phyloP scores from a whole-genome alignment of 768 basidiomycete species.

The Mycena crocata region DNA sequence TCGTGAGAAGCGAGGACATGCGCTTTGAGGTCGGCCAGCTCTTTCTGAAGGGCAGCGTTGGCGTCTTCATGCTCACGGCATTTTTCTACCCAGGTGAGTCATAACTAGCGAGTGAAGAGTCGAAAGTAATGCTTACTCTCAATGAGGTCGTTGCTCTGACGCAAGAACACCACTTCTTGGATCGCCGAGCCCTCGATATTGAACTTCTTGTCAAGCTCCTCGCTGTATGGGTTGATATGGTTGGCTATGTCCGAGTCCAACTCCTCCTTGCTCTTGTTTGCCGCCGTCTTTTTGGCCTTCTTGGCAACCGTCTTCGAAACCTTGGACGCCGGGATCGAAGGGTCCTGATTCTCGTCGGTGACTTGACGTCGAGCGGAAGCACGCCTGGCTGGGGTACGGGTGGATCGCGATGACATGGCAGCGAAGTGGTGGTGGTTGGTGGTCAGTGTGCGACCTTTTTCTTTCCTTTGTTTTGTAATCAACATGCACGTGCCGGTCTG shows the following conservation, averaged over 20 bases:
- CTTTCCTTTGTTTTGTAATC: not conserved
- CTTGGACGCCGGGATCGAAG: not conserved
- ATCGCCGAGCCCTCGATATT: not conserved
- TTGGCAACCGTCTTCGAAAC: not conserved
- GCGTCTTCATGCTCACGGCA: not conserved
- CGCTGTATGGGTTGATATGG: conserved; percentile 1
- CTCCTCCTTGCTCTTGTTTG: not conserved
- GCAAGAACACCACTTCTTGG: not conserved
- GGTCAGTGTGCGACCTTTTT: not conserved
- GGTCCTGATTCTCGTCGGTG: too few relatives aligned
- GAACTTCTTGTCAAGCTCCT: not conserved
- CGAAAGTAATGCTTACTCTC: not conserved
- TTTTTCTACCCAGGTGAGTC: not conserved
- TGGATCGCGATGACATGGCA: too few relatives aligned
- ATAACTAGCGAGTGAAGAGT: not conserved
- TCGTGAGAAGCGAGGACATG: too few relatives aligned
- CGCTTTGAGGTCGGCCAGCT: not conserved
- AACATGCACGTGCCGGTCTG: too few relatives aligned
- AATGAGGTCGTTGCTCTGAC: not conserved
- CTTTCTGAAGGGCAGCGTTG: not conserved
- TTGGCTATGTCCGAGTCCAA: not conserved
- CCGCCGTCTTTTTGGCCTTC: not conserved
- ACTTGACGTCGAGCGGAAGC: too few relatives aligned
- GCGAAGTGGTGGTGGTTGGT: not conserved
- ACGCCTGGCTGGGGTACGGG: too few relatives aligned